Evolutionary conservation across 176 grass and related monocot species (phyloP).

Genomic region (Oryza glaberrima): DNA sequence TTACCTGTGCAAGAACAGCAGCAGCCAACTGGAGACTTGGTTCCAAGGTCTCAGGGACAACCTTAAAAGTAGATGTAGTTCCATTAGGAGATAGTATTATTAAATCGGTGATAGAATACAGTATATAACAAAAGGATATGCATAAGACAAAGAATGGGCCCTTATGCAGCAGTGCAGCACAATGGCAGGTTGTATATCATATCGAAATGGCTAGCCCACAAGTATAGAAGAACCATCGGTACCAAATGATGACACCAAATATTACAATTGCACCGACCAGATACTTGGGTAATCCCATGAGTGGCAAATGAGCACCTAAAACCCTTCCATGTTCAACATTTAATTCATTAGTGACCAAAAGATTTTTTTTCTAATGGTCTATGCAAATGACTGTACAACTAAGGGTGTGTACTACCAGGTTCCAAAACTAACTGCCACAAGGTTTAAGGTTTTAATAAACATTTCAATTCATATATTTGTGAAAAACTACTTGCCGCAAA

Average conservation of each 20-base stretch:
- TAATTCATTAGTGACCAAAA: neutral
- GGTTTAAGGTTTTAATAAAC: neutral
- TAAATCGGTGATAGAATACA: neutral
- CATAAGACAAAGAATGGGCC: slow-evolving; percentile 20
- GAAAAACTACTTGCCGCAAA: neutral
- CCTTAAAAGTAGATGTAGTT: slow-evolving; percentile 56
- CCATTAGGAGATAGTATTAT: slow-evolving; percentile 8
- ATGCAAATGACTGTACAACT: neutral
- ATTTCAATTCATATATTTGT: slow-evolving; percentile 14
- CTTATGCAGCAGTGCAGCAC: neutral
- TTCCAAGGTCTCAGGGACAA: slow-evolving; percentile 98
- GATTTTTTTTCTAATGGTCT: neutral
- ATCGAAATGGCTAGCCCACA: neutral
- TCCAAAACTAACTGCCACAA: neutral
- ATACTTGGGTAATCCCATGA: neutral
- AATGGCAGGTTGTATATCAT: slow-evolving; percentile 6
- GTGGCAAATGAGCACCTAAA: neutral
- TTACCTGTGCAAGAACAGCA: slow-evolving; percentile 97
- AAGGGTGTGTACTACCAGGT: neutral
- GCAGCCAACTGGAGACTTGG: slow-evolving; percentile 97
- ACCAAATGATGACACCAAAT: neutral
- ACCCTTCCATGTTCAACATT: neutral
- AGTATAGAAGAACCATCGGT: neutral
- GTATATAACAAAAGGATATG: slow-evolving; percentile 24
- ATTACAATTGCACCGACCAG: slow-evolving; percentile 4